Percentiles rank a stretch among this genome's conserved stretches.
These are phyloP conservation scores for Chlamydomonas sp. DNA, from an alignment of 139 green algal species.

Conservation along the genomic window DNA sequence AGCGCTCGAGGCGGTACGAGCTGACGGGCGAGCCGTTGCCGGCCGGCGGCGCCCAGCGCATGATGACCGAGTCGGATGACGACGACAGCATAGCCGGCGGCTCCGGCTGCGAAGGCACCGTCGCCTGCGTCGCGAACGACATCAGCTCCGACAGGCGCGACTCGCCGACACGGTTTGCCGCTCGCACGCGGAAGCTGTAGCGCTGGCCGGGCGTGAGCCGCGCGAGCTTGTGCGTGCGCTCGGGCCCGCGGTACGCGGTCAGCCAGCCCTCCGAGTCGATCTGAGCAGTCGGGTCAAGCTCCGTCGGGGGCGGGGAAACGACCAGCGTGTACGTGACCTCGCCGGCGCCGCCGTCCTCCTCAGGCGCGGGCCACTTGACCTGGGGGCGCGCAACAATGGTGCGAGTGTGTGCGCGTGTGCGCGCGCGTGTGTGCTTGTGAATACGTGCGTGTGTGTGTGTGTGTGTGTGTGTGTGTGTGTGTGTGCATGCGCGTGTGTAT, in stretches of 20 bases:
- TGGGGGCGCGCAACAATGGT: neutral
- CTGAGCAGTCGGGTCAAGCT: neutral
- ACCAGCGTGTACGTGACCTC: neutral
- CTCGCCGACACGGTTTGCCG: too few relatives aligned
- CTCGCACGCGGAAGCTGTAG: conserved; percentile 43
- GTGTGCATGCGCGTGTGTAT: neutral
- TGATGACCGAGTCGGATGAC: neutral
- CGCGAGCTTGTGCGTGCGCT: conserved; percentile 38
- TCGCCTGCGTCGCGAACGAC: conserved; percentile 50
- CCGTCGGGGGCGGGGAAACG: neutral
- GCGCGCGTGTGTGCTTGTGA: neutral
- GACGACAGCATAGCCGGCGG: conserved; percentile 13
- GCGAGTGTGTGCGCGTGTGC: neutral
- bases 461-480: neutral
- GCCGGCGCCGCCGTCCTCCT: neutral
- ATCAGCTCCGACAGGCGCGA: neutral
- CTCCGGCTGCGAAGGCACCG: conserved; percentile 45
- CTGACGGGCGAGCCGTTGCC: conserved; percentile 50
- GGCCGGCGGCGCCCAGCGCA: conserved; percentile 34
- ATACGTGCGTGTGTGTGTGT: neutral
- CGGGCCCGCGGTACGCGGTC: conserved; percentile 43
- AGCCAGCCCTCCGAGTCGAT: conserved; percentile 29
- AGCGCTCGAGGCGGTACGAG: conserved; percentile 56
- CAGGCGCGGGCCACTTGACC: conserved; percentile 5
- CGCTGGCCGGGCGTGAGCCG: conserved; percentile 38